Evolutionary conservation across 106 monocot genomes (phyloP), one percentile per base, ranked within the genome.

Genomic region (Dioscorea alata): DNA sequence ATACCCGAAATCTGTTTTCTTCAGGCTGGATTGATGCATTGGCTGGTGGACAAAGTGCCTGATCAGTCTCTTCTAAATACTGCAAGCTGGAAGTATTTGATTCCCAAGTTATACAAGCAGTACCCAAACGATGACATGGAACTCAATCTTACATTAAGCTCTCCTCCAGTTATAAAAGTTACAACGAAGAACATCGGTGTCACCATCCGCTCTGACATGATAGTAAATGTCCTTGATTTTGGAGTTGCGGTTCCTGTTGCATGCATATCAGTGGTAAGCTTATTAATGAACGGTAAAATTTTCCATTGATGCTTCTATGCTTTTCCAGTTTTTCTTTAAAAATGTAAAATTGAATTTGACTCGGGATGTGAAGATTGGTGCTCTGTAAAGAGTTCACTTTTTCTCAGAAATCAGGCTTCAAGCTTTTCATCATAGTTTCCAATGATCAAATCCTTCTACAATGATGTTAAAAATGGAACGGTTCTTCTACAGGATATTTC

Each of bases 41-140:
- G 85, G 87, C 65, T 77, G 71, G 93, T 99, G 48, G 85, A 93
- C 65, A 93, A 85, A 56, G 81, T 90, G 54, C 85, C 99, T 8
- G 81, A 87, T 59, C 92, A 99, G 67, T 83, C 99, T 69, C 73
- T 93, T 48, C 25, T 99, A 24, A 93, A 99, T 66, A 99, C 99
- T 65, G 81, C 80, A 62, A 81, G 73, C 54, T 99, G 85, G 82
- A 87, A 79, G 61, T 93, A 64, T 81, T 71, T 99, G 33, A 77
- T 99, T 73, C 99, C 99, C 24, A 78, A 83, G 23, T 75, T 99
- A 65, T 99, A 90, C 76, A 77, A 68, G 65, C 85, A 75, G 75
- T 99, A 99, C 65, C 99, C 99, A 5, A 88, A 99, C 72, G 93
- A 93, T 66, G 80, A 84, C 23, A 99, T 99, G 90, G 72, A 75